Evolutionary conservation across 2,329 filamentous ascomycete genomes (phyloP).

Genomic region (Pseudocercospora fijiensis): DNA sequence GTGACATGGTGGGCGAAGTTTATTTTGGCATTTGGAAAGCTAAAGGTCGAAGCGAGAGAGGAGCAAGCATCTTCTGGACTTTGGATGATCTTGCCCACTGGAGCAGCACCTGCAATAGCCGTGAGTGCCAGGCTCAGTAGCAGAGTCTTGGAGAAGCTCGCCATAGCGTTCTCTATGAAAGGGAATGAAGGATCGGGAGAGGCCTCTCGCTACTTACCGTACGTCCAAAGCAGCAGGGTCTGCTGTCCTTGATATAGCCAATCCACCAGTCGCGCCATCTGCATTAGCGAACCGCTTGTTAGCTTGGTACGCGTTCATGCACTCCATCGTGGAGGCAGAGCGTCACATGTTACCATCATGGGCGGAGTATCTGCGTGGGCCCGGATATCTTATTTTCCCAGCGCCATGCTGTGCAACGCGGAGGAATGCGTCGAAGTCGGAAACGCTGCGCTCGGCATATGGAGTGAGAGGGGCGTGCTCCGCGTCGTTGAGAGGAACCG

Average conservation of each 20-base stretch:
- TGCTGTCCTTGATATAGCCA: conserved; percentile 5
- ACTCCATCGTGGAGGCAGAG: not conserved
- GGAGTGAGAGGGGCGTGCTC: not conserved
- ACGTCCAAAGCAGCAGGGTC: not conserved
- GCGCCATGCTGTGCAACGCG: not conserved
- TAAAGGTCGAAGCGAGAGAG: conserved; percentile 23
- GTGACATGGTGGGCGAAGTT: conserved; percentile 30
- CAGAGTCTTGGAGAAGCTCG: not conserved
- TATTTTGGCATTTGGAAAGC: conserved; percentile 30
- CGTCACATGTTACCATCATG: not conserved
- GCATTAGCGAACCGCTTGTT: not conserved
- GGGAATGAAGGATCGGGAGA: not conserved
- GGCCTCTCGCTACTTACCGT: not conserved
- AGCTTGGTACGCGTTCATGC: not conserved
- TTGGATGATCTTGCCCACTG: conserved; percentile 12
- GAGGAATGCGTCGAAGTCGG: not conserved
- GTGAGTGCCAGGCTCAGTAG: conserved; percentile 11
- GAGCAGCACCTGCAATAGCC: conserved; percentile 15
- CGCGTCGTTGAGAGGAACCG: not conserved
- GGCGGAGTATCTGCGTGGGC: not conserved
- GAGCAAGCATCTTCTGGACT: conserved; percentile 27
- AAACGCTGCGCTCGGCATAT: not conserved
- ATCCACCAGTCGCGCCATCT: not conserved
- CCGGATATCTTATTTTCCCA: not conserved
- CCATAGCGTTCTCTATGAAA: not conserved